Evolutionary conservation across 768 basidiomycete species (phyloP), one percentile per base, ranked within the genome.

Genomic region (Russula sp.): DNA sequence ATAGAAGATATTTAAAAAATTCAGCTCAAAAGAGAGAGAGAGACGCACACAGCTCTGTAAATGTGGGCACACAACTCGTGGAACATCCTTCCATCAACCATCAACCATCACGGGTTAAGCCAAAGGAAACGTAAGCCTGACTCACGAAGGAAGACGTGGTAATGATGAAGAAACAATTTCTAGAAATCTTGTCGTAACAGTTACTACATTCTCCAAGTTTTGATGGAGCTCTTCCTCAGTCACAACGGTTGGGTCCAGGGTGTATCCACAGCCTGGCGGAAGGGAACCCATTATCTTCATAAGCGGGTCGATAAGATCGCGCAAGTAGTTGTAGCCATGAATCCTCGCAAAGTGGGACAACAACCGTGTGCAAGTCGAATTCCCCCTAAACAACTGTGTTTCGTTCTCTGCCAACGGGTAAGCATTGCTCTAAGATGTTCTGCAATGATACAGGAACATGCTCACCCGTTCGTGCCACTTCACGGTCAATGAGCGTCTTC

Each of bases 271-370:
- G 10, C 86, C 90, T 7, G 83, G 70, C 2, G 92, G 90, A 73
- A 90, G 80, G 6, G 81, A 76, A 6, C 79, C 73, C 81, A 97
- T 88, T 22, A 81, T 82, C 65, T 86, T 81, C 65, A 97, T 79
- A 35, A 96, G 77, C 3, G 93, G 91, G 46, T 81, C 76, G 49
- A 96, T 81, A 25, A 95, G 78, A 48, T 80, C 83, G 20, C 93
- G 82, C n/a, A 97, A 77, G 72, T 96, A 97, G 60, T 86, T 85
- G 72, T 96, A 97, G 5, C 94, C 95, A 63, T 94, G 91, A n/a
- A 88, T 83, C 69, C 81, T 85, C 4, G 90, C 91, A 67, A 95
- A 95, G 2, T 86, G 83, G 7, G 91, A 91, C 48, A 97, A 75
- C 60, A 98, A 86, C 46, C 89, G 78, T n/a, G 89, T 90, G 67